Conservation (phyloP, 2,329 filamentous ascomycete genomes). For the Dendrostoma leiphaemia region DNA sequence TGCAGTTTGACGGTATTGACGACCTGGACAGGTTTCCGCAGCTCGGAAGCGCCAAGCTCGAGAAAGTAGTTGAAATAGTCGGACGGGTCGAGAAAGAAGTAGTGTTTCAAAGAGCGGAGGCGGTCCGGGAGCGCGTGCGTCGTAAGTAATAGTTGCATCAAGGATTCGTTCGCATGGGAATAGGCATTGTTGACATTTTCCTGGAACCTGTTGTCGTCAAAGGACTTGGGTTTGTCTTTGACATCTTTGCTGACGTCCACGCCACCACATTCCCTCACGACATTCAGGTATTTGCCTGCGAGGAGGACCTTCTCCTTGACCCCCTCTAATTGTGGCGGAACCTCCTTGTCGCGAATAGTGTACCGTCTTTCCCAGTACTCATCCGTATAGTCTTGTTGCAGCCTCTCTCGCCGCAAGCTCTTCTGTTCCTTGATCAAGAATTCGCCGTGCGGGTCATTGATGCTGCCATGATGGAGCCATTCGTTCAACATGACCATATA, state of each 20-base stretch:
- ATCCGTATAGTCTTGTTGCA: conserved; percentile 96
- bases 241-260: conserved; percentile 90
- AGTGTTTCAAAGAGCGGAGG: conserved; percentile 90
- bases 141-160: conserved; percentile 86
- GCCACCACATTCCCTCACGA: conserved; percentile 93
- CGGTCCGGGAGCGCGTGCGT: conserved; percentile 87
- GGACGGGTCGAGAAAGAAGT: conserved; percentile 97
- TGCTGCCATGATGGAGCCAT: conserved; percentile 94
- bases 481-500: conserved; percentile 99
- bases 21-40: conserved; percentile 82
- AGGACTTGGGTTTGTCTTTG: conserved; percentile 83
- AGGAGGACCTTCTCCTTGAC: conserved; percentile 94
- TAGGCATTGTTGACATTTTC: conserved; percentile 97
- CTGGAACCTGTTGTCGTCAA: conserved; percentile 87
- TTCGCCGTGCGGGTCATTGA: conserved; percentile 89
- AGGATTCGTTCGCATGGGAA: conserved; percentile 89
- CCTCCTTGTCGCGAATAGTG: conserved; percentile 85
- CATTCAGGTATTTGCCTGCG: conserved; percentile 96
- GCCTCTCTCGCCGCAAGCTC: conserved; percentile 83
- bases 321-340: conserved; percentile 85
- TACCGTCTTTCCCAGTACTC: conserved; percentile 99
- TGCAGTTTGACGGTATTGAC: conserved; percentile 94
- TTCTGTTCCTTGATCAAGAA: conserved; percentile 96
- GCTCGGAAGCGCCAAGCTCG: conserved; percentile 83
- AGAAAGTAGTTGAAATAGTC: conserved; percentile 99